Base-by-base conservation (phyloP, 441 rosid genomes). In the Manihot esculenta region DNA sequence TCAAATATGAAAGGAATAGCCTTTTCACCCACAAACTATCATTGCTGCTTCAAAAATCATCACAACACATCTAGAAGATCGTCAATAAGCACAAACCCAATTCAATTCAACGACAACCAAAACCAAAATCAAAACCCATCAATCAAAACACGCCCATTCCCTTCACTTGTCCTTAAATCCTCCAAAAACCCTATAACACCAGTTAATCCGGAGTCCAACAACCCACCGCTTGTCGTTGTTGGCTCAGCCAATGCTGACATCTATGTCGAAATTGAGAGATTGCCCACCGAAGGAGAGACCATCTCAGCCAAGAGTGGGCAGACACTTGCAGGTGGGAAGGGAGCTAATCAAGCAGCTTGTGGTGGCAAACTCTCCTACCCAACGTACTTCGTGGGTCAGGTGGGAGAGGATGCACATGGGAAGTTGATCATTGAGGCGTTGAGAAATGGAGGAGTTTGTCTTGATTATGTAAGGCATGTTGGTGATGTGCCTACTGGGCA, bases 281-380 rank as follows among this genome's bases (percentile, higher is more conserved):
- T 92, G 0, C 97, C 97, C 53, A 66, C 45, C 15, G 87, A 83
- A 77, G 97, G 94, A 0, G 99, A 92, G 77, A 94, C 97, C 57
- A 73, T 94, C 49, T 87, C 97, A 14, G 97, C 97, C 50, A 84
- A 79, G 79, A 82, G 73, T 45, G 88, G 95, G 10, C 88, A 84
- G 79, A 90, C 87, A 0, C 90, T 91, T n/a, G 91, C 97, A 20
- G 97, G 95, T 1, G 99, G 97, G 26, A 92, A 90, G 74, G 97
- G 97, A 11, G 99, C 94, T 33, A 92, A 94, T 65, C 99, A 94
- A 83, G 97, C 97, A 11, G 96, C 92, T 0, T 94, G 99, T 55
- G 91, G 90, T 26, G 89, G 80, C 7, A 89, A 84, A 71, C 86
- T 92, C 12, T 64, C 85, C 0, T 85, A 92, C 75, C 97, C 97